phyloP scores from a whole-genome alignment of 805 yeast species.

The Spathaspora girioi region DNA sequence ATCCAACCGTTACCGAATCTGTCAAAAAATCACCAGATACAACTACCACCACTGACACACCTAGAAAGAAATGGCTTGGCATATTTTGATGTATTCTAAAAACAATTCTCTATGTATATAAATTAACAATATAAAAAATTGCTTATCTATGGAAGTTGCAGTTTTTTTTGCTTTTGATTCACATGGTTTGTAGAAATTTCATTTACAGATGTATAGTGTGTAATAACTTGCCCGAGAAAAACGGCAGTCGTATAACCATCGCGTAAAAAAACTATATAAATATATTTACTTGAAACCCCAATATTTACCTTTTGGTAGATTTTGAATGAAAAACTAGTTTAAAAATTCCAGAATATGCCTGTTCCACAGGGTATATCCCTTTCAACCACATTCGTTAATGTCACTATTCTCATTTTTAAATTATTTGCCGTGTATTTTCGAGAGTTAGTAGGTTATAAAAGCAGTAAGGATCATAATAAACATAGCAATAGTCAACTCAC shows the following conservation, averaged over 20 bases:
- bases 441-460: constrained; percentile 1
- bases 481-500: not conserved
- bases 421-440: constrained; percentile 1
- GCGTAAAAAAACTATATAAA: too few relatives aligned
- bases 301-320: not conserved
- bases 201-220: not conserved
- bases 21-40: not conserved
- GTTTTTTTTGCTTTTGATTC: not conserved
- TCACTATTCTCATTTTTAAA: constrained; percentile 2
- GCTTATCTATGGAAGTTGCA: too few relatives aligned
- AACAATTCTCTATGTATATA: too few relatives aligned
- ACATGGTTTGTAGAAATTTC: not conserved
- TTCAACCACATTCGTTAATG: constrained; percentile 3
- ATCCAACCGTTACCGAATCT: not conserved
- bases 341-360: constrained; percentile 1
- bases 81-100: constrained; percentile 8
- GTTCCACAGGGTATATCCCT: constrained; percentile 7
- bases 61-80: constrained; percentile 24
- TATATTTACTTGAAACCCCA: not conserved
- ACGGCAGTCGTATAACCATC: too few relatives aligned
- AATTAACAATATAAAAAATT: too few relatives aligned
- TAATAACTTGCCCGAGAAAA: too few relatives aligned
- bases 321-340: too few relatives aligned
- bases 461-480: not conserved
- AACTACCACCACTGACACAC: not conserved